Evolutionary conservation across 176 grass and related monocot genomes (phyloP), one percentile per base, ranked within the genome.

Genomic region (Avena sativa): DNA sequence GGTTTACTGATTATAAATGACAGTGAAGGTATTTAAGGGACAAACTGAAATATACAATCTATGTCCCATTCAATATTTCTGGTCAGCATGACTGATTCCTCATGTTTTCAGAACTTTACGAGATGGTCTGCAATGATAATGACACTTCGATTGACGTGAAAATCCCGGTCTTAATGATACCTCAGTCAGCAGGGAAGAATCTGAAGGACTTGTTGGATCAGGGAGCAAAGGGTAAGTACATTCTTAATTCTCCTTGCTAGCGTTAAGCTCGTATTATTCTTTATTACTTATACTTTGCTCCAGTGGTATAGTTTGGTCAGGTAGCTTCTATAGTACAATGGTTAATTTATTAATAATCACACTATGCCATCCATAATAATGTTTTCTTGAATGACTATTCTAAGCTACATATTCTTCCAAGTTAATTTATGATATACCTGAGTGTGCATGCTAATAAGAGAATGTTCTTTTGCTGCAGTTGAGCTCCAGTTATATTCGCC

Each of bases 1-100:
- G 96, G 87, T 72, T 94, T 98, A 78, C 70, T 98, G 38, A 87
- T 98, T 71, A 96, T 98, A 28, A 98, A 98, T 93, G 93, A 98
- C 49, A 83, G 87, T 83, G 96, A 98, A 96, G 96, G 96, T 97
- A 91, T 52, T 21, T 43, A 51, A 76, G 53, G 4, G 68, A 21
- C 23, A 51, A 25, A 26, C 61, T 40, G 19, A 15, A 47, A 59
- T 86, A 85, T 57, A 51, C 43, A 69, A 65, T 75, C 11, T 67
- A 19, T 81, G 21, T 47, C 55, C 11, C 84, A 36, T 89, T 83
- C 28, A 3, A n/a, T 88, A 83, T 73, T 88, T 80, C 23, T 52
- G 49, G 49, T 72, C 79, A 51, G 51, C 44, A n/a, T 65, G 26
- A 9, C 7, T 63, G 10, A 2, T 63, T 89, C 43, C 46, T 84